phyloP scores from a whole-genome alignment of 2,329 filamentous ascomycete genomes.

The Aureobasidium leucospermi region DNA sequence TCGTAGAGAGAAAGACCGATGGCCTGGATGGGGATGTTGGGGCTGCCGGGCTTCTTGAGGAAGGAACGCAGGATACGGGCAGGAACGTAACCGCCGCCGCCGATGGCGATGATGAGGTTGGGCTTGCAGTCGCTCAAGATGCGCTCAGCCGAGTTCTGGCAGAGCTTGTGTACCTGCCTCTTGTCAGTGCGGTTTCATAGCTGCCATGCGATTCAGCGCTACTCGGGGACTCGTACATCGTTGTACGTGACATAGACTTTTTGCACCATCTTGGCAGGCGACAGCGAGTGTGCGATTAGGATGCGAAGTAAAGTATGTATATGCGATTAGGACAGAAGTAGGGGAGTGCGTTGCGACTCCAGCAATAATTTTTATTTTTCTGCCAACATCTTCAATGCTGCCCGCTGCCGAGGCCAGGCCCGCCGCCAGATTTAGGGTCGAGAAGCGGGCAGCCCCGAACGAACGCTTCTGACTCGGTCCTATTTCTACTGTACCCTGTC shows the following conservation, averaged over 20 bases:
- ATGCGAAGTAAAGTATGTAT: background rate
- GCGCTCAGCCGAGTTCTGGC: constrained; percentile 71
- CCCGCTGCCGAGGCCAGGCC: constrained; percentile 3
- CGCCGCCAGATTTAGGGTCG: background rate
- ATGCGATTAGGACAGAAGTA: background rate
- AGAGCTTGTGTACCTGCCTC: constrained; percentile 87
- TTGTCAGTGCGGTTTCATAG: background rate
- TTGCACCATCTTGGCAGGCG: constrained; percentile 44
- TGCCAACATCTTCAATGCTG: background rate
- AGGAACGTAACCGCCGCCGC: constrained; percentile 93
- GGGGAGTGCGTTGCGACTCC: background rate
- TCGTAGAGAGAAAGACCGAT: constrained; percentile 98
- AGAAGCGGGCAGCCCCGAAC: background rate
- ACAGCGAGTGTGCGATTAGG: background rate
- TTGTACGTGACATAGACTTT: constrained; percentile 91
- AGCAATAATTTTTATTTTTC: constrained; percentile 12
- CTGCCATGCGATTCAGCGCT: background rate
- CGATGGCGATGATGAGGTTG: constrained; percentile 97
- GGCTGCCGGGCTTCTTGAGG: constrained; percentile 75
- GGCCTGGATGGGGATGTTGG: constrained; percentile 98
- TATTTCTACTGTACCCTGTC: background rate
- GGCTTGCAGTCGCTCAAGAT: constrained; percentile 84
- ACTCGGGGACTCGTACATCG: constrained; percentile 52
- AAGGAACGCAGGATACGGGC: constrained; percentile 97
- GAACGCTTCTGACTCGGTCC: background rate